phyloP scores from a whole-genome alignment of 1,139 yeast genomes.

The Suhomyces bribrorum region DNA sequence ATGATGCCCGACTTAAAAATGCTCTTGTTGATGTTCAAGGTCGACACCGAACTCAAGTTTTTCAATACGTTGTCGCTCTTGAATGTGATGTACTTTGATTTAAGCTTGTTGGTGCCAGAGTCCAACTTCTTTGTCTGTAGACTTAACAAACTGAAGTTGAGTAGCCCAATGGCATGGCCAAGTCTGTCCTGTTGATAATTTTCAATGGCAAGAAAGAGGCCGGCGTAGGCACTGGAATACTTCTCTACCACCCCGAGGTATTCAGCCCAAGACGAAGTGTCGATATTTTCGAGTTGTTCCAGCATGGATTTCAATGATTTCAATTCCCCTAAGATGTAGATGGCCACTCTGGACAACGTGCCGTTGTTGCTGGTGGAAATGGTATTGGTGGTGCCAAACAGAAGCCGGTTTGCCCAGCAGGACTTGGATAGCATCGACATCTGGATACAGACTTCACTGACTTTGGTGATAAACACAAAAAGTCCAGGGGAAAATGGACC shows the following conservation, averaged over 20 bases:
- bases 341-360: constrained; percentile 44
- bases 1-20: constrained; percentile 39
- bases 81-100: constrained; percentile 27
- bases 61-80: constrained; percentile 36
- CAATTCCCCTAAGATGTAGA: constrained; percentile 39
- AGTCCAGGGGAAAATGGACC: constrained; percentile 10
- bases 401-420: constrained; percentile 40
- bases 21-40: constrained; percentile 38
- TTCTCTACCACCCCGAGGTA: constrained; percentile 36
- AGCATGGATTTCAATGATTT: constrained; percentile 14
- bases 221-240: constrained; percentile 45
- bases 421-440: constrained; percentile 44
- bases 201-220: constrained; percentile 44
- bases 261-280: constrained; percentile 32
- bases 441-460: constrained; percentile 37
- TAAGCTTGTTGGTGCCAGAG: constrained; percentile 20
- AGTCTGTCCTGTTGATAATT: constrained; percentile 41
- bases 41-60: constrained; percentile 38
- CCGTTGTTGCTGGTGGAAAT: constrained; percentile 40
- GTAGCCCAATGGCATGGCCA: constrained; percentile 47
- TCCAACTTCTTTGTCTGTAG: constrained; percentile 38
- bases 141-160: constrained; percentile 40
- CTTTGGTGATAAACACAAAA: constrained; percentile 28
- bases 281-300: constrained; percentile 14
- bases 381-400: constrained; percentile 29